Base-by-base conservation (phyloP, 768 basidiomycete genomes). In the Lanmaoa rubissima region DNA sequence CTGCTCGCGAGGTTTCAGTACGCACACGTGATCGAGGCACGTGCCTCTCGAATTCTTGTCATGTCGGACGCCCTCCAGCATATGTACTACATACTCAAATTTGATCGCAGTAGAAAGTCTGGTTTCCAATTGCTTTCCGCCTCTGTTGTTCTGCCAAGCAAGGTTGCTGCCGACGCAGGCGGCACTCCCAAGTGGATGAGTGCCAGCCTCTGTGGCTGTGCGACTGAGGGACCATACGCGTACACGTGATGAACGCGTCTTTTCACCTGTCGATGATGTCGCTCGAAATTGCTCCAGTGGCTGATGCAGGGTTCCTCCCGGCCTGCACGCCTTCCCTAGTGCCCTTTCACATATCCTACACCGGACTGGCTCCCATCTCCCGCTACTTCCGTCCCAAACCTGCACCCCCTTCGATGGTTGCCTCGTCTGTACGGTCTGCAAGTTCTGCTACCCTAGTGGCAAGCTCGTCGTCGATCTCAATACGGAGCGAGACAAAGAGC, bases 301-400 rank as follows among this genome's bases (percentile, higher is more conserved):
- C 28, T 4, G 56, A 57, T 32, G 55, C 21, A 32, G 26, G 13
- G 2, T 47, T 5, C 13, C 58, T 60, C 61, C 81, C 11, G 67
- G 74, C n/a, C 55, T 83, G 81, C 46, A 75, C 73, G 3, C 90
- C 88, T 1, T 79, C 85, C 65, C 78, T 94, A 32, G 91, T 94
- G 88, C 92, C 92, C 5, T 94, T 94, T 60, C 84, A 87, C 62
- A 84, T 93, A 46, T 72, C 78, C 13, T 83, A 91, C 69, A 76
- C 79, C 11, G 92, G 92, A 0, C 78, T 79, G 19, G 90, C 91
- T 1, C 84, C 86, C 6, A 75, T 93, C 17, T 87, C 86, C 4
- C 86, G 86, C 6, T 94, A 86, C 69, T 85, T 93, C 69, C 80
- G 79, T 44, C 76, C 86, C 51, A 79, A 78, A 52, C 69, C 75